Percentiles rank a stretch among this genome's conserved stretches.
These are phyloP conservation scores for Phytophthora vignae DNA, from an alignment of 352 stramenopile species.

Conservation along the genomic window DNA sequence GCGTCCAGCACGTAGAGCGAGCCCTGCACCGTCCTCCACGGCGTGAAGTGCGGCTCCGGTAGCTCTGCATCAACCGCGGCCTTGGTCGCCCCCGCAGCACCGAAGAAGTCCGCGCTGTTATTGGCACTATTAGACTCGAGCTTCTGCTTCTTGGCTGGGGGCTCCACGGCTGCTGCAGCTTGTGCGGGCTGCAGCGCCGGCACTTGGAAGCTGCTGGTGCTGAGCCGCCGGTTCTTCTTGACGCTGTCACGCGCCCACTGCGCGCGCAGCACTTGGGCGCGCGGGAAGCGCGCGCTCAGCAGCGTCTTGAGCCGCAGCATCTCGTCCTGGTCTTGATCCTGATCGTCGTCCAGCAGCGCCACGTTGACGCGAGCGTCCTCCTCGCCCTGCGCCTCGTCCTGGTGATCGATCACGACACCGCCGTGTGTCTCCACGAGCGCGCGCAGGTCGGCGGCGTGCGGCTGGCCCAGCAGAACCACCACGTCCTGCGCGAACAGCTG, in stretches of 20 bases:
- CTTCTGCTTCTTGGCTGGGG: constrained; percentile 35
- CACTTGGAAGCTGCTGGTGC: constrained; percentile 32
- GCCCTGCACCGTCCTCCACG: constrained; percentile 51
- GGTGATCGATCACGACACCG: constrained; percentile 34
- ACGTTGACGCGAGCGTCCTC: constrained; percentile 24
- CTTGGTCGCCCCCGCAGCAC: not conserved
- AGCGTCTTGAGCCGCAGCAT: constrained; percentile 20
- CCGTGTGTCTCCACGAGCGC: constrained; percentile 40
- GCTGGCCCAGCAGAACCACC: constrained; percentile 33
- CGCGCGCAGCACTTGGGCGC: constrained; percentile 34
- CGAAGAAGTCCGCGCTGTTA: constrained; percentile 18
- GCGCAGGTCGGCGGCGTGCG: constrained; percentile 13
- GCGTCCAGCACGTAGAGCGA: constrained; percentile 68
- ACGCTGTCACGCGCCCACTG: constrained; percentile 57
- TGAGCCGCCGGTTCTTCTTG: constrained; percentile 45
- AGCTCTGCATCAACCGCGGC: constrained; percentile 4
- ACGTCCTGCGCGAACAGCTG: constrained; percentile 52
- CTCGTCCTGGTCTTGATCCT: constrained; percentile 4
- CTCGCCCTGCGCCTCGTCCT: constrained; percentile 1
- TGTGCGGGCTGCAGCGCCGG: not conserved
- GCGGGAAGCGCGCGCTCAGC: constrained; percentile 27
- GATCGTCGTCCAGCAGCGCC: constrained; percentile 29
- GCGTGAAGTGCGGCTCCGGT: constrained; percentile 38
- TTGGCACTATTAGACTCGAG: not conserved
- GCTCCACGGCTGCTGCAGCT: not conserved